These are phyloP conservation scores for Narthecium ossifragum DNA, from an alignment of 106 monocot genomes.

Conservation along the genomic window DNA sequence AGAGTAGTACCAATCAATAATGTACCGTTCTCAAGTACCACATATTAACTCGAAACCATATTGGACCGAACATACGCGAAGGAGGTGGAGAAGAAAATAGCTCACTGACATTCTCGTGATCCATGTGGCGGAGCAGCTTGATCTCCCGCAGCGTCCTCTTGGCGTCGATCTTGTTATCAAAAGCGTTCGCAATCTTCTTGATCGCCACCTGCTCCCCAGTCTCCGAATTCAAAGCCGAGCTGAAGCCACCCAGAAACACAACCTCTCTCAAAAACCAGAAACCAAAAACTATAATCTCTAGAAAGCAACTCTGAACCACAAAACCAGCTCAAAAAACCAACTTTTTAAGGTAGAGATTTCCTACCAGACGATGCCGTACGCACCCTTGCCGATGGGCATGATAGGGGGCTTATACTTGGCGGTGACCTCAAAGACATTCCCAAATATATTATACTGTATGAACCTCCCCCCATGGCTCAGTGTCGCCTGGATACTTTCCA, in stretches of 20 bases:
- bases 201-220: slow-evolving; percentile 95
- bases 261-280: background rate
- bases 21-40: too few relatives aligned
- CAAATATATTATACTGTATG: slow-evolving; percentile 97
- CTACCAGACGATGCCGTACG: slow-evolving; percentile 95
- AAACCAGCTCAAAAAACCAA: background rate
- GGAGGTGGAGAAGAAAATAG: too few relatives aligned
- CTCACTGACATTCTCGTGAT: slow-evolving; percentile 88
- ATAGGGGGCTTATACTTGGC: slow-evolving; percentile 93
- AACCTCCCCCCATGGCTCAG: slow-evolving; percentile 82
- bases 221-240: slow-evolving; percentile 88
- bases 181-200: slow-evolving; percentile 97
- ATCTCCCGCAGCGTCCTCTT: slow-evolving; percentile 96
- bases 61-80: too few relatives aligned
- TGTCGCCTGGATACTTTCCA: slow-evolving; percentile 41
- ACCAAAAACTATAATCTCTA: background rate
- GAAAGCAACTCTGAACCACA: background rate
- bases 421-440: slow-evolving; percentile 94
- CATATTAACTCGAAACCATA: too few relatives aligned
- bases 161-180: slow-evolving; percentile 94
- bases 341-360: too few relatives aligned
- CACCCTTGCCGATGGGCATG: slow-evolving; percentile 97
- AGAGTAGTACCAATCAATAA: too few relatives aligned
- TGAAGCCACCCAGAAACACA: too few relatives aligned
- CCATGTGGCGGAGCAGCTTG: slow-evolving; percentile 94